Conservation (phyloP, 257 asterid genomes). For the Petunia secreta region DNA sequence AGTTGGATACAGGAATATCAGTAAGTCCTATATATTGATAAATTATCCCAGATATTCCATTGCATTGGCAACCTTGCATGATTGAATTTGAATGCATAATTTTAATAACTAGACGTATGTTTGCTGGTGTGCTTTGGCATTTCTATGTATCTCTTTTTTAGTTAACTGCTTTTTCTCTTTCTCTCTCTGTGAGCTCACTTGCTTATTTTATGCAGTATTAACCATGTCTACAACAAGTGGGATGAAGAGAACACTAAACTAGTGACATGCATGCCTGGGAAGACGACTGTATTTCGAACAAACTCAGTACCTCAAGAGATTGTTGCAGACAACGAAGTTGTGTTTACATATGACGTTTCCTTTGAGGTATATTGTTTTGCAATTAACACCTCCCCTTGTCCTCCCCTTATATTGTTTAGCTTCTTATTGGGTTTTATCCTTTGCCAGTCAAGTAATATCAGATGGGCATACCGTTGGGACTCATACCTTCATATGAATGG, state of each 20-base stretch:
- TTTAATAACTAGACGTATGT: neutral
- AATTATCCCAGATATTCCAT: neutral
- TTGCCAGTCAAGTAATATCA: conserved; percentile 52
- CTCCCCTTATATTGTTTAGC: neutral
- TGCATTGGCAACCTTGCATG: neutral
- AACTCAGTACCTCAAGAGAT: conserved; percentile 50
- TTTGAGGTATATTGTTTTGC: conserved; percentile 47
- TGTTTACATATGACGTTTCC: conserved; percentile 54
- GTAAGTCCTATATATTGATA: neutral
- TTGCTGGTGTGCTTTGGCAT: neutral
- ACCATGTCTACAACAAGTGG: conserved; percentile 51
- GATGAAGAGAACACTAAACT: conserved; percentile 42
- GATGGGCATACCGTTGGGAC: conserved; percentile 69
- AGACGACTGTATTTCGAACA: conserved; percentile 28
- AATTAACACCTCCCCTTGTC: neutral
- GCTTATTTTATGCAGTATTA: conserved; percentile 40
- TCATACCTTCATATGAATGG: conserved; percentile 54
- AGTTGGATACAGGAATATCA: neutral
- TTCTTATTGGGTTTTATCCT: neutral
- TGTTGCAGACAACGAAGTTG: conserved; percentile 44
- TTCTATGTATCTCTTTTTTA: neutral
- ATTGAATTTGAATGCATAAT: neutral
- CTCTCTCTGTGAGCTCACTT: neutral
- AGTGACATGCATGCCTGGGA: conserved; percentile 40
- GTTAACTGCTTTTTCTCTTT: neutral